Evolutionary conservation across 257 asterid genomes (phyloP).

Genomic region (Verbena officinalis): DNA sequence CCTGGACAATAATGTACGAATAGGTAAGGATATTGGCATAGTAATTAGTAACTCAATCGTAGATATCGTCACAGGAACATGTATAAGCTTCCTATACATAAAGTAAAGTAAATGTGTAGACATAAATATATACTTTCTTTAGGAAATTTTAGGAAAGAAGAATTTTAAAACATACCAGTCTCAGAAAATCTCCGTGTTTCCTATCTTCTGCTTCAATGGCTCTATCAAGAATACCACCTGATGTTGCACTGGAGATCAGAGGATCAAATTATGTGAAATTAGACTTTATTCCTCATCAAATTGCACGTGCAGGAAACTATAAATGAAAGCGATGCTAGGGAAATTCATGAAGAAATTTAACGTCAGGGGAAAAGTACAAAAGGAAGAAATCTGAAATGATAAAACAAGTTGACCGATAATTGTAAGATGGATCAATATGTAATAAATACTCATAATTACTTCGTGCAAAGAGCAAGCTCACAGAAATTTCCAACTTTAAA

Average conservation of each 20-base stretch:
- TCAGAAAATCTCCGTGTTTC: conserved; percentile 81
- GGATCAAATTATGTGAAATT: conserved; percentile 14
- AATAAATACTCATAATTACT: neutral
- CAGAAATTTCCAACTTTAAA: neutral
- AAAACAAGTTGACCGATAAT: neutral
- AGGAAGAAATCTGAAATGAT: neutral
- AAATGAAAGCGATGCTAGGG: neutral
- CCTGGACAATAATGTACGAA: conserved; percentile 40
- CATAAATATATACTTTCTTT: neutral
- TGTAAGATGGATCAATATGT: neutral
- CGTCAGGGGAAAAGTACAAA: neutral
- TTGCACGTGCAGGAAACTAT: neutral
- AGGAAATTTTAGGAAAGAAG: conserved; percentile 16
- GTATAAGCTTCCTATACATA: neutral
- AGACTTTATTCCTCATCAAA: conserved; percentile 13
- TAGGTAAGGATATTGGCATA: conserved; percentile 8
- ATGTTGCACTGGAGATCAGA: conserved; percentile 57
- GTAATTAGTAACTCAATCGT: neutral
- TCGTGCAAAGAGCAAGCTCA: neutral
- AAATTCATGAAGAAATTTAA: neutral
- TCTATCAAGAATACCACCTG: conserved; percentile 94
- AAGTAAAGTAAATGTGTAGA: neutral
- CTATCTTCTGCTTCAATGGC: conserved; percentile 90
- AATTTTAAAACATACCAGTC: conserved; percentile 56
- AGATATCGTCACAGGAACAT: neutral